Percentiles rank a stretch among this genome's conserved stretches.
Evolutionary conservation across 495 filamentous ascomycete species (phyloP).

Genomic region (Thozetella sp.): DNA sequence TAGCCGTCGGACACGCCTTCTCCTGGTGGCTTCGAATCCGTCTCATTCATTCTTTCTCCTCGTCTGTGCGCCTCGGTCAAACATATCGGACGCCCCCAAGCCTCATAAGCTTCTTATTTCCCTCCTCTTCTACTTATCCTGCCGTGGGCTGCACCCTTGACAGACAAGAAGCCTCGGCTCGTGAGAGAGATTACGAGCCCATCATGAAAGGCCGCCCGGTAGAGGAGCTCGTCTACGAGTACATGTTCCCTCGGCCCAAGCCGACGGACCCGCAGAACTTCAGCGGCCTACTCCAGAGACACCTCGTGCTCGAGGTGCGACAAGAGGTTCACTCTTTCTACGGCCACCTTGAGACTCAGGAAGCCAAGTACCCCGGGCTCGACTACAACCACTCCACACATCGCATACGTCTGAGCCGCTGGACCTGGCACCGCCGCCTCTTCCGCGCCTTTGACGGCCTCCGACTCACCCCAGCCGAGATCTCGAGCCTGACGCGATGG

Average conservation of each 20-base stretch:
- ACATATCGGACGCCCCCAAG: too few species aligned
- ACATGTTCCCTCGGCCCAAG: constrained; percentile 55
- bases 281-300: constrained; percentile 49
- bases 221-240: constrained; percentile 56
- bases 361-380: constrained; percentile 89
- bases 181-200: constrained; percentile 6
- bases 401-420: constrained; percentile 81
- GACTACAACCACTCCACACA: constrained; percentile 83
- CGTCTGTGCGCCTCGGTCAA: too few species aligned
- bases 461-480: constrained; percentile 74
- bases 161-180: not conserved
- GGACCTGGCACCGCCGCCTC: constrained; percentile 76
- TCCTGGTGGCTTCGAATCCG: too few species aligned
- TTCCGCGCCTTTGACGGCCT: constrained; percentile 84
- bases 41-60: too few species aligned
- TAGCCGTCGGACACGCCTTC: too few species aligned
- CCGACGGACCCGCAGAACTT: constrained; percentile 52
- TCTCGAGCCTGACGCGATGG: constrained; percentile 81
- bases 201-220: constrained; percentile 56
- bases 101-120: too few species aligned
- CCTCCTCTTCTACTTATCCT: not conserved
- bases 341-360: constrained; percentile 78
- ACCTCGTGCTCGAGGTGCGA: constrained; percentile 88
- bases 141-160: not conserved
- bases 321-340: constrained; percentile 85